Conservation (phyloP, 768 basidiomycete genomes). For the Amanita pseudoporphyria region DNA sequence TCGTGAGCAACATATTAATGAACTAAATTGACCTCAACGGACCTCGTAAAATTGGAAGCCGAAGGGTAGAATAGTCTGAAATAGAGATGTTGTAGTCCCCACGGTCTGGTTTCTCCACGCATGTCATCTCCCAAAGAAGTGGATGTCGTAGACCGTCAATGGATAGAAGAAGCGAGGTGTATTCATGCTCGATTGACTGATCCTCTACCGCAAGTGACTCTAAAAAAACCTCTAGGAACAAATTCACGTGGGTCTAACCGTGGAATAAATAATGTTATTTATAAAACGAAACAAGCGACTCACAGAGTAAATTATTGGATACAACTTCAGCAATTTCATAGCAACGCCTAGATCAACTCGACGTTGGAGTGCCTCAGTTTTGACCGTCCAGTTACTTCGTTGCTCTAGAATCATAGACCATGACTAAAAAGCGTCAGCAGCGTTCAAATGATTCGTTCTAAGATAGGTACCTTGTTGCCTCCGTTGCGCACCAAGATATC, state of each 20-base stretch:
- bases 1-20: background rate
- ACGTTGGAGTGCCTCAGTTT: slow-evolving; percentile 38
- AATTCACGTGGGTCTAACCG: slow-evolving; percentile 24
- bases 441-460: background rate
- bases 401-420: slow-evolving; percentile 52
- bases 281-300: slow-evolving; percentile 13
- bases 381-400: slow-evolving; percentile 45
- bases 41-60: slow-evolving; percentile 24
- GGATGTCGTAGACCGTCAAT: slow-evolving; percentile 49
- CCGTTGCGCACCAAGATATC: slow-evolving; percentile 38
- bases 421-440: slow-evolving; percentile 25
- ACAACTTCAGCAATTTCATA: slow-evolving; percentile 42
- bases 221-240: slow-evolving; percentile 42
- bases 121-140: slow-evolving; percentile 27
- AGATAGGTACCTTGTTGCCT: slow-evolving; percentile 16
- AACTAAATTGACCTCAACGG: background rate
- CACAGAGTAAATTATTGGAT: slow-evolving; percentile 54
- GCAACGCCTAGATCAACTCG: slow-evolving; percentile 58
- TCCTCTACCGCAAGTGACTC: slow-evolving; percentile 38
- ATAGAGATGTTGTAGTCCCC: slow-evolving; percentile 22
- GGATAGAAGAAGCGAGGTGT: slow-evolving; percentile 43
- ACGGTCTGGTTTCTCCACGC: slow-evolving; percentile 11
- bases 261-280: slow-evolving; percentile 21
- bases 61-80: slow-evolving; percentile 21
- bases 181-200: slow-evolving; percentile 49